phyloP scores from a whole-genome alignment of 768 basidiomycete species.

The Suillus weaverae region DNA sequence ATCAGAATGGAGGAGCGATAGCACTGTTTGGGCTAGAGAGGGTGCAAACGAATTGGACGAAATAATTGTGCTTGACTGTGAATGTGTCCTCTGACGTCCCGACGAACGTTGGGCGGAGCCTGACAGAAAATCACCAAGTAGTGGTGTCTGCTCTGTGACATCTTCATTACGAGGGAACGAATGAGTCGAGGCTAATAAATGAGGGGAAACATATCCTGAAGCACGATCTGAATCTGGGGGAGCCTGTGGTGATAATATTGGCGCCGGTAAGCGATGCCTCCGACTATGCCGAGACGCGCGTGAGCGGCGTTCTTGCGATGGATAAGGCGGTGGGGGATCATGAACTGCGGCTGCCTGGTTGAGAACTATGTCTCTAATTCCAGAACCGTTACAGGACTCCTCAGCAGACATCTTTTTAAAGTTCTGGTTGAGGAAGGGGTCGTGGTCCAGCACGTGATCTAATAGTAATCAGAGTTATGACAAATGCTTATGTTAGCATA shows the following conservation, averaged over 20 bases:
- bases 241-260: slow-evolving; percentile 26
- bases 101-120: slow-evolving; percentile 23
- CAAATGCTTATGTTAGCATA: not conserved
- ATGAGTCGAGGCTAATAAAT: slow-evolving; percentile 23
- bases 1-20: slow-evolving; percentile 66
- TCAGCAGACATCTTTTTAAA: not conserved
- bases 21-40: slow-evolving; percentile 66
- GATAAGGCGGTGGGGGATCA: slow-evolving; percentile 78
- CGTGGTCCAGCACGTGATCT: not conserved
- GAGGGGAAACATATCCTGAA: slow-evolving; percentile 29
- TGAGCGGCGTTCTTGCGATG: slow-evolving; percentile 45
- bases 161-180: slow-evolving; percentile 28
- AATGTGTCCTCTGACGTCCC: slow-evolving; percentile 52
- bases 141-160: slow-evolving; percentile 49
- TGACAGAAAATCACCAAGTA: slow-evolving; percentile 36
- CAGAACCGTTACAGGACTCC: not conserved
- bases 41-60: slow-evolving; percentile 54
- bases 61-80: slow-evolving; percentile 52
- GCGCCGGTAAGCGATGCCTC: slow-evolving; percentile 31
- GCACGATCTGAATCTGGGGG: slow-evolving; percentile 38
- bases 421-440: not conserved
- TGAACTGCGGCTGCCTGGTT: slow-evolving; percentile 16
- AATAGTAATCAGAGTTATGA: not conserved
- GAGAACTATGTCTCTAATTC: not conserved
- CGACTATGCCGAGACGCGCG: slow-evolving; percentile 33